These are phyloP conservation scores for Xylaria sp. DNA, from an alignment of 2,329 filamentous ascomycete species.

Conservation along the genomic window DNA sequence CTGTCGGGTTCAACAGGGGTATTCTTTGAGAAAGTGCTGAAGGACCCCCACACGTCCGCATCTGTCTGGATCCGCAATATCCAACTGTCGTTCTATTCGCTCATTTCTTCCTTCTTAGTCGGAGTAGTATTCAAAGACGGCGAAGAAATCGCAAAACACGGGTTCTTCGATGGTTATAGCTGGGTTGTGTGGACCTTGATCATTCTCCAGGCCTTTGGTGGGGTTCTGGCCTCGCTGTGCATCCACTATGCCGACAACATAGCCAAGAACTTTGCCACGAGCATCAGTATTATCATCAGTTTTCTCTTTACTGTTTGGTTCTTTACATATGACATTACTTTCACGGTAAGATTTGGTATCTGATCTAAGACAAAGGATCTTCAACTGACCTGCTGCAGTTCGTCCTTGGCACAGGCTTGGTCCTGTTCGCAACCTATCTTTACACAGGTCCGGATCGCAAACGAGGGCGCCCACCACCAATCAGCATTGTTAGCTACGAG, in stretches of 20 bases:
- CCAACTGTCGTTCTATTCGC: slow-evolving; percentile 91
- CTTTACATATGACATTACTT: slow-evolving; percentile 80
- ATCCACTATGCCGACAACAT: slow-evolving; percentile 90
- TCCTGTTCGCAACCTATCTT: slow-evolving; percentile 84
- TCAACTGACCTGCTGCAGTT: slow-evolving; percentile 67
- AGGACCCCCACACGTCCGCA: slow-evolving; percentile 78
- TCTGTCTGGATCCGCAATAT: slow-evolving; percentile 96
- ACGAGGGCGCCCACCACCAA: slow-evolving; percentile 70
- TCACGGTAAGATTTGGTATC: slow-evolving; percentile 67
- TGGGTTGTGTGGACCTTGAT: slow-evolving; percentile 90
- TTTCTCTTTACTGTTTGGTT: slow-evolving; percentile 86
- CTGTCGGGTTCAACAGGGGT: slow-evolving; percentile 88
- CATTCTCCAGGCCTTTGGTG: slow-evolving; percentile 82
- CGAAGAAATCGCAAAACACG: slow-evolving; percentile 80
- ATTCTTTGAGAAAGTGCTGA: slow-evolving; percentile 90
- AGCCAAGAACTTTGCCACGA: slow-evolving; percentile 92
- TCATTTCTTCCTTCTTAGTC: slow-evolving; percentile 87
- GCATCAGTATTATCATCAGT: slow-evolving; percentile 88
- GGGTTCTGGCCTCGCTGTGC: slow-evolving; percentile 83
- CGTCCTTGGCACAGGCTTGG: slow-evolving; percentile 79
- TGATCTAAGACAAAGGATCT: too few relatives aligned
- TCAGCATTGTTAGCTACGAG: slow-evolving; percentile 78
- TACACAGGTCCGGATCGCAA: slow-evolving; percentile 76
- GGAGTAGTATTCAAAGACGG: slow-evolving; percentile 91
- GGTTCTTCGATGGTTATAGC: slow-evolving; percentile 96